Conservation (phyloP, 257 asterid genomes). For the Parsonsia alboflavescens region DNA sequence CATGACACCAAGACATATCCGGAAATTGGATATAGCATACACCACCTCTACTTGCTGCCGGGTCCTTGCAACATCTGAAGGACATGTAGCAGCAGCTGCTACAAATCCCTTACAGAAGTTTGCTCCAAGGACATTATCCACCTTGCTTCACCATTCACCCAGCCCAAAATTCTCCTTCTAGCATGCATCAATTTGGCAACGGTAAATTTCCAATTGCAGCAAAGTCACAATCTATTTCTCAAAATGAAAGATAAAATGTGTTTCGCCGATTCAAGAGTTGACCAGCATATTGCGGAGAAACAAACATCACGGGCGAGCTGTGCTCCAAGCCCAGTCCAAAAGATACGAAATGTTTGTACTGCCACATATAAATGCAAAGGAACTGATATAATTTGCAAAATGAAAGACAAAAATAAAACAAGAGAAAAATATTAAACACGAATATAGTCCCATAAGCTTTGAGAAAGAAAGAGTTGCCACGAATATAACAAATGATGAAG, state of each 20-base stretch:
- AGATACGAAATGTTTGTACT: constrained; percentile 55
- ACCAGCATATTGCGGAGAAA: constrained; percentile 90
- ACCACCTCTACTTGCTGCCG: constrained; percentile 79
- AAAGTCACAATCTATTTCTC: background rate
- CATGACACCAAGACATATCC: too few relatives aligned
- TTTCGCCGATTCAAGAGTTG: constrained; percentile 78
- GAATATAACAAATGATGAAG: constrained; percentile 79
- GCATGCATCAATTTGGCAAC: constrained; percentile 39
- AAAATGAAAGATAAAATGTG: background rate
- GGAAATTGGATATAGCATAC: too few relatives aligned
- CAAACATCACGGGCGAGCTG: constrained; percentile 94
- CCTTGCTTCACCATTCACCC: constrained; percentile 49
- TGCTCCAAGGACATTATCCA: constrained; percentile 50
- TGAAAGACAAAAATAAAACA: background rate
- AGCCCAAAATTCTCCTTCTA: constrained; percentile 54
- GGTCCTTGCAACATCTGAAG: constrained; percentile 86
- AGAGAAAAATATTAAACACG: background rate
- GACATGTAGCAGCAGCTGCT: constrained; percentile 73
- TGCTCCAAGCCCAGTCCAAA: constrained; percentile 92
- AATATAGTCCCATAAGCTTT: background rate
- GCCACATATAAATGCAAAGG: constrained; percentile 13
- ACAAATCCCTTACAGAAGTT: constrained; percentile 70
- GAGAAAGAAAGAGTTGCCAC: background rate
- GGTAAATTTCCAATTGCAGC: background rate
- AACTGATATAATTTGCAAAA: background rate